Evolutionary conservation across 148 eudicot genomes (phyloP).

Genomic region (Nepenthes mirabilis): DNA sequence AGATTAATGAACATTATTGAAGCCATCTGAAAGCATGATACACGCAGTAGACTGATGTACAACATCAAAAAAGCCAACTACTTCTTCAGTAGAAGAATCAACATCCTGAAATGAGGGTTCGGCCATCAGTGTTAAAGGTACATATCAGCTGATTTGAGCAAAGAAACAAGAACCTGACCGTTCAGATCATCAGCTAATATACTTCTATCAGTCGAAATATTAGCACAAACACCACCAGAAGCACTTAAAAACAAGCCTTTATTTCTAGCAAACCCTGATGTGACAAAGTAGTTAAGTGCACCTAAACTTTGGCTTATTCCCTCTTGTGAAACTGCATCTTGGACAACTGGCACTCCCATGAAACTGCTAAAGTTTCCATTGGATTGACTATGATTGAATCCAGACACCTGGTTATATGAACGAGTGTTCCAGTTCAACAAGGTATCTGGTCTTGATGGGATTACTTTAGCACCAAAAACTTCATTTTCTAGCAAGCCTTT

Average conservation of each 20-base stretch:
- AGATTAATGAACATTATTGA: slow-evolving; percentile 7
- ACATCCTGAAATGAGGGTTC: slow-evolving; percentile 16
- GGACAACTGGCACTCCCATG: slow-evolving; percentile 9
- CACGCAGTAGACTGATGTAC: slow-evolving; percentile 9
- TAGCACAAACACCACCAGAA: slow-evolving; percentile 3
- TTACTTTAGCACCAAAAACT: slow-evolving; percentile 19
- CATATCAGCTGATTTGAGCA: slow-evolving; percentile 7
- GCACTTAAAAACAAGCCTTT: slow-evolving; percentile 5
- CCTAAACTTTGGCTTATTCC: slow-evolving; percentile 5
- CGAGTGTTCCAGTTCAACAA: slow-evolving; percentile 22
- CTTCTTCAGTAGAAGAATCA: slow-evolving; percentile 12
- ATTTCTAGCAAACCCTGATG: slow-evolving; percentile 13
- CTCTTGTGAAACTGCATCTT: slow-evolving; percentile 10
- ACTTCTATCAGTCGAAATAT: slow-evolving; percentile 6
- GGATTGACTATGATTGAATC: slow-evolving; percentile 19
- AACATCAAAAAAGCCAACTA: slow-evolving; percentile 11
- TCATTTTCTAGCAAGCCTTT: slow-evolving; percentile 15
- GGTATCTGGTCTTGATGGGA: slow-evolving; percentile 26
- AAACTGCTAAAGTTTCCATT: slow-evolving; percentile 15
- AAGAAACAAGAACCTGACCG: slow-evolving; percentile 6
- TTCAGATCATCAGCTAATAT: slow-evolving; percentile 10
- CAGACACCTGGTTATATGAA: slow-evolving; percentile 16
- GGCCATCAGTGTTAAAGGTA: slow-evolving; percentile 1
- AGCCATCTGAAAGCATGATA: slow-evolving; percentile 13
- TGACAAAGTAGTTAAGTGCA: slow-evolving; percentile 11